Base-by-base conservation (phyloP, 140 eudicot genomes). In the Anethum foeniculum region DNA sequence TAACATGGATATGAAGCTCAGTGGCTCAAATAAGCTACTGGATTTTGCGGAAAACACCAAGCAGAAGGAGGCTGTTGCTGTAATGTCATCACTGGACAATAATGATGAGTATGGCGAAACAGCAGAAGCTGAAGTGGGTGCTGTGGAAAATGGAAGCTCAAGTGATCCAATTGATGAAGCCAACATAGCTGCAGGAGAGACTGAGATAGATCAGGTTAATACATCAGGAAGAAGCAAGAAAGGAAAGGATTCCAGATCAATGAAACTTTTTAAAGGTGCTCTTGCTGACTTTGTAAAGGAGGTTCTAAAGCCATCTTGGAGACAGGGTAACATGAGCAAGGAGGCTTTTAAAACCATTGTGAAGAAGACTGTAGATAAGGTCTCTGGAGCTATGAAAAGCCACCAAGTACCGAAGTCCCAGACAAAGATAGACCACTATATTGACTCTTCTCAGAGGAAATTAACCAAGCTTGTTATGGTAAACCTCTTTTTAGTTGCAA, bases 251-350 rank as follows among this genome's bases (percentile, higher is more conserved):
- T 91, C 98, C 5, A 85, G 90, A 81, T 88, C 96, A 13, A 88
- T 82, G 97, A 94, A 89, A 77, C 91, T 88, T 77, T 94, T 92
- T 79, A 92, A 94, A 81, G 85, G 80, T 65, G 88, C 96, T 13
- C 81, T 94, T 80, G 99, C 99, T 78, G 88, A 90, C 81, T 94
- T 94, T 86, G 99, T 94, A 62, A 94, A 94, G 88, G 99, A 92
- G 83, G 93, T 94, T 23, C 49, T 94, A 68, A 94, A 94, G 83
- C 99, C 99, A 18, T 93, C 97, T 12, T 94, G 99, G 99, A 86
- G 97, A 65, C 97, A 94, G 83, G 99, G 99, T 75, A 94, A 94
- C 84, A 94, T 94, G 99, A 94, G 99, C 88, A 94, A 94, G 90
- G 99, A 94, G 88, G 99, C 94, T 2, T 94, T 92, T 84, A 94